These are phyloP conservation scores for Graphium sp. DNA, from an alignment of 2,329 filamentous ascomycete genomes.

Conservation along the genomic window DNA sequence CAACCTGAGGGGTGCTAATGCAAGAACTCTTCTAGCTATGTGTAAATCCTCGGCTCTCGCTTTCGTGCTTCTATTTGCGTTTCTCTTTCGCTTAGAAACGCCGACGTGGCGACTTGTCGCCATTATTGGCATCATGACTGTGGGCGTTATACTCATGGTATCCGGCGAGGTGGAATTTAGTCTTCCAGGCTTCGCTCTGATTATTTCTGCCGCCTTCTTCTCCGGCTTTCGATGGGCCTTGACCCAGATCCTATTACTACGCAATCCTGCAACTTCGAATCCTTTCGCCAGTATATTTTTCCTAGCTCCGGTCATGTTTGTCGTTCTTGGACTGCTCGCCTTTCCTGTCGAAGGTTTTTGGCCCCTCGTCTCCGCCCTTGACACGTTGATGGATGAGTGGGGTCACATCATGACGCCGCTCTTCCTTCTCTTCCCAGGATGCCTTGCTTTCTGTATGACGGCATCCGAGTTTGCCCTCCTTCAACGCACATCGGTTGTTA, in stretches of 20 bases:
- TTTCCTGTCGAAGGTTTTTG: conserved; percentile 70
- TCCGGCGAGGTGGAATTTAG: conserved; percentile 87
- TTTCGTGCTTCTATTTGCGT: conserved; percentile 90
- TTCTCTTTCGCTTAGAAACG: conserved; percentile 78
- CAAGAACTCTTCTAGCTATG: conserved; percentile 47
- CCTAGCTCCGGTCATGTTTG: conserved; percentile 93
- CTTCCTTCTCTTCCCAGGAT: conserved; percentile 77
- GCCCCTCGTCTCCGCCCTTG: conserved; percentile 49
- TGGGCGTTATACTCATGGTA: conserved; percentile 95
- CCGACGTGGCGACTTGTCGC: conserved; percentile 72
- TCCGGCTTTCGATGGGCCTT: conserved; percentile 96
- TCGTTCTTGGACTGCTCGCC: conserved; percentile 63
- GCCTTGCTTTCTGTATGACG: conserved; percentile 92
- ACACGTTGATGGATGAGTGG: conserved; percentile 45
- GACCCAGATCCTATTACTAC: conserved; percentile 88
- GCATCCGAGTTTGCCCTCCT: conserved; percentile 88
- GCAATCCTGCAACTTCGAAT: conserved; percentile 88
- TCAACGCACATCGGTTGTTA: conserved; percentile 89
- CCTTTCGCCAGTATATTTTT: conserved; percentile 96
- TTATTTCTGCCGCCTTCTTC: conserved; percentile 88
- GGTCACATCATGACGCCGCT: conserved; percentile 49
- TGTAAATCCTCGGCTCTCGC: conserved; percentile 94
- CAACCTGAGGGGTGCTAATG: conserved; percentile 2
- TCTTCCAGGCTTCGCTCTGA: conserved; percentile 69
- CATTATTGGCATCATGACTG: conserved; percentile 84